These are phyloP conservation scores for Kregervanrija pseudodelftensis DNA, from an alignment of 805 yeast species.

Conservation along the genomic window DNA sequence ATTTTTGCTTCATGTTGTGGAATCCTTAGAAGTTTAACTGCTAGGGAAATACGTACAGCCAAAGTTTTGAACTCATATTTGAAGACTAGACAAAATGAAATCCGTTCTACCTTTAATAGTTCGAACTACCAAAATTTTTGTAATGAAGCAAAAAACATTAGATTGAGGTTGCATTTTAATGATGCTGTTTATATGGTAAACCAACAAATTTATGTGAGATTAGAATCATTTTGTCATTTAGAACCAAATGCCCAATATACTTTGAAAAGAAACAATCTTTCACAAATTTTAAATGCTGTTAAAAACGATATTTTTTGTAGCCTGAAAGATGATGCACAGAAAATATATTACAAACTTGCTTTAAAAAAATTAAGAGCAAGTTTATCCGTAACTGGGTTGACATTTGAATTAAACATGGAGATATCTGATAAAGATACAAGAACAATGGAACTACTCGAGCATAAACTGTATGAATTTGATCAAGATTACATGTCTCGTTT, in stretches of 20 bases:
- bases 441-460: slow-evolving; percentile 1
- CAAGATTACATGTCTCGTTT: too few relatives aligned
- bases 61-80: too few relatives aligned
- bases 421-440: background rate
- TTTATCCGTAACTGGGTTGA: background rate
- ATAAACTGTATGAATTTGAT: background rate
- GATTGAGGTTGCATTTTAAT: slow-evolving; percentile 2
- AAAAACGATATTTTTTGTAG: background rate
- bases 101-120: too few relatives aligned
- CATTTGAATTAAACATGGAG: background rate
- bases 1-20: too few relatives aligned
- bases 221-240: background rate
- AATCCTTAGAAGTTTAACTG: too few relatives aligned
- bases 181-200: slow-evolving; percentile 2
- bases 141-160: too few relatives aligned
- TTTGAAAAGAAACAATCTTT: background rate
- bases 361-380: background rate
- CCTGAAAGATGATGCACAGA: background rate
- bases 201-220: background rate
- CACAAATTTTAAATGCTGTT: background rate
- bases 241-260: background rate
- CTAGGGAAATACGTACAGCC: too few relatives aligned
- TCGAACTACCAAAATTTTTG: too few relatives aligned
- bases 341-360: slow-evolving; percentile 2
- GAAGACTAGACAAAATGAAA: too few relatives aligned